phyloP scores from a whole-genome alignment of 257 asterid genomes.

The Solanum dulcamara region DNA sequence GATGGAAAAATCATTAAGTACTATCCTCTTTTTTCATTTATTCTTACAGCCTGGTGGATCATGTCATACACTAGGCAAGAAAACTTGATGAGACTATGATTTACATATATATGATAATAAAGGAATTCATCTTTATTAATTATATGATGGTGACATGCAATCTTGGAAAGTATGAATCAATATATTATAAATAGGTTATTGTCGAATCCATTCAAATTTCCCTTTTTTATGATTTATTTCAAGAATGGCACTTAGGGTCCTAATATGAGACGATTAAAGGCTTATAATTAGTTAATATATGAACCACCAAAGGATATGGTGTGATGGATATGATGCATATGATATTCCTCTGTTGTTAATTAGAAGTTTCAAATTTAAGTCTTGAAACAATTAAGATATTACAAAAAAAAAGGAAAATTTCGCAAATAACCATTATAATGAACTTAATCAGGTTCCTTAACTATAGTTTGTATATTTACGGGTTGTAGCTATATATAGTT shows the following conservation, averaged over 20 bases:
- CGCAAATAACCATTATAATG: no score
- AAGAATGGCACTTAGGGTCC: background rate
- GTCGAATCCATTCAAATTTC: background rate
- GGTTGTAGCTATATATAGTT: no score
- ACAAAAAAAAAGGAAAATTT: no score
- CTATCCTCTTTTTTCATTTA: background rate
- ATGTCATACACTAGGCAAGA: background rate
- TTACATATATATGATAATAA: background rate
- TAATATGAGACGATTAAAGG: background rate
- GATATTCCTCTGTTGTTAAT: no score
- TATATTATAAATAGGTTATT: background rate
- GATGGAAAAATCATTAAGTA: background rate
- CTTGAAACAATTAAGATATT: no score
- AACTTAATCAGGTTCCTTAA: no score
- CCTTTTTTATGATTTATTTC: background rate
- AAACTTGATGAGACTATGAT: background rate
- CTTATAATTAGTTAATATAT: background rate
- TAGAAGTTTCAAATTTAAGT: no score
- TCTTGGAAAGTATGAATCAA: conserved; percentile 7
- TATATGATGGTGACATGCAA: background rate
- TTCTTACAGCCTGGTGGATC: background rate
- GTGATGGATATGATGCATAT: no score
- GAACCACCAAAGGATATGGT: background rate
- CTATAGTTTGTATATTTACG: no score
- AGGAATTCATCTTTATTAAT: background rate